Evolutionary conservation across 2,329 filamentous ascomycete genomes (phyloP), one percentile per base, ranked within the genome.

Genomic region (Fusarium verticillioides): DNA sequence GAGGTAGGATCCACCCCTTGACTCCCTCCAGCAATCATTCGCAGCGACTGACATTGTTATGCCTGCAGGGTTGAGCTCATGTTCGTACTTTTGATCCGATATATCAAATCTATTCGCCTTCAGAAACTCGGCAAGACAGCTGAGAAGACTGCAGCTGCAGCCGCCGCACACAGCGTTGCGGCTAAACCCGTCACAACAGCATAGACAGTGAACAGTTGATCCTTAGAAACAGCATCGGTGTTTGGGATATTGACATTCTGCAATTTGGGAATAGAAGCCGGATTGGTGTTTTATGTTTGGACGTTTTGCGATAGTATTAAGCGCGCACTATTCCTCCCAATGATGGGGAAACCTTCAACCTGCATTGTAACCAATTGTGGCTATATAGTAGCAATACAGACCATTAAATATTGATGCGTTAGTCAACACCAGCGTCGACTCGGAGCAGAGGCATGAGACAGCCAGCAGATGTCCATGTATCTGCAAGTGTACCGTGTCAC

Each of bases 21-120:
- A 19, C 46, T 12, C 32, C 32, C 32, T 9, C 19, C 18, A 28
- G 7, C 8, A 23, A 11, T 7, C 23, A 28, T 7, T 40, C 9
- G 11, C n/a, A 46, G 32, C 44, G 52, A 66, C 77, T 78, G 65
- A 80, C 58, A 67, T 36, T 44, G 13, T 12, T 21, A 37, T 18
- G 28, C 28, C 28, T 28, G 28, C 66, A 94, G 94, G 75, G 94
- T 98, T 83, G 96, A 98, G 82, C 85, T 98, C 21, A 81, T 95
- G 49, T 98, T 98, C 81, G 86, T 98, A 71, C 85, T 97, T 34
- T 88, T 99, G 57, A 91, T 98, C 82, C 90, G 94, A 77, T 97
- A 96, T 78, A 80, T 98, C 60, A 90, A 91, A 75, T 90, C 91
- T 75, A 77, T 97, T 64, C 90, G 90, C 77, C 88, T 91, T 49